phyloP scores from a whole-genome alignment of 78 protist genomes.

The Dictyostelium intermedium region DNA sequence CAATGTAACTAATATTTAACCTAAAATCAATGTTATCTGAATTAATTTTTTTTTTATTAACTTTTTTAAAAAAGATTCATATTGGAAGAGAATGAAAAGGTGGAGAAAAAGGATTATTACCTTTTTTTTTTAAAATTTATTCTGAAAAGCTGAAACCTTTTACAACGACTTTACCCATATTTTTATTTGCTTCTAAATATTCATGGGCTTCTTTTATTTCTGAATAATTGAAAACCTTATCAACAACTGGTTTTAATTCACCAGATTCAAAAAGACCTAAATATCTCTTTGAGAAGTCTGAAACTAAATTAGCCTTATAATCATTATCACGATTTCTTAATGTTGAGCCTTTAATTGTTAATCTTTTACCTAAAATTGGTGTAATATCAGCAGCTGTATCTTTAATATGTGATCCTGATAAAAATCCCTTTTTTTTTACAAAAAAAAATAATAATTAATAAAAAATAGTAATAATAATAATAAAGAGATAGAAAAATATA shows the following conservation, averaged over 20 bases:
- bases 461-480: neutral
- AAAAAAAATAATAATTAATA: neutral
- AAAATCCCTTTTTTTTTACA: neutral
- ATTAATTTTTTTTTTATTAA: too few relatives aligned
- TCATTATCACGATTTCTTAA: constrained; percentile 65
- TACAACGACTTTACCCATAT: constrained; percentile 70
- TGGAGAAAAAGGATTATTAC: too few relatives aligned
- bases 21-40: too few relatives aligned
- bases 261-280: constrained; percentile 32
- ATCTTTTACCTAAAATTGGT: constrained; percentile 37
- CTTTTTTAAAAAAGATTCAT: too few relatives aligned
- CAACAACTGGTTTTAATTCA: constrained; percentile 48
- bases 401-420: constrained; percentile 39
- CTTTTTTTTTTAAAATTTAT: too few relatives aligned
- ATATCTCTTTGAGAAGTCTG: neutral
- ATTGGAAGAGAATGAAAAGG: too few relatives aligned
- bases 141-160: constrained; percentile 10
- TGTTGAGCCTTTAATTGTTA: constrained; percentile 76
- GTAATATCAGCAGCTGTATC: constrained; percentile 29
- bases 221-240: constrained; percentile 32
- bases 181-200: constrained; percentile 56
- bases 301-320: constrained; percentile 34
- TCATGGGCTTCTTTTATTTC: constrained; percentile 70
- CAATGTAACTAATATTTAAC: neutral
- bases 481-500: too few relatives aligned